Conservation (phyloP, 441 rosid species). For the Adansonia rubrostipa region DNA sequence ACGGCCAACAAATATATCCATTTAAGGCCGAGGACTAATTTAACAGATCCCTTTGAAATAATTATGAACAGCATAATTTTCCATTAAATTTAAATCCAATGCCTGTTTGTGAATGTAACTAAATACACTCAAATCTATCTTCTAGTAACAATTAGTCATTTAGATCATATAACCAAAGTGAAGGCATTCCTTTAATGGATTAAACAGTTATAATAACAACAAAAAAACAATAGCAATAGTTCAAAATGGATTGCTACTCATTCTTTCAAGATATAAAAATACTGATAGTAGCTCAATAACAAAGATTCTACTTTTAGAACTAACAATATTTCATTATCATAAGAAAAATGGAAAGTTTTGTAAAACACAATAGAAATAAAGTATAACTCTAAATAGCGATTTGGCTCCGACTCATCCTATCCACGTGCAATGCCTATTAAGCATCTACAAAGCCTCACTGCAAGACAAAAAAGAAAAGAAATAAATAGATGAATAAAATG, state of each 20-base stretch:
- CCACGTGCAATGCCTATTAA: neutral
- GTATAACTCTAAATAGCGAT: conserved; percentile 4
- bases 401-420: neutral
- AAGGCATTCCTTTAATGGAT: neutral
- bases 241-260: neutral
- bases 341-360: neutral
- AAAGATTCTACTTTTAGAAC: neutral
- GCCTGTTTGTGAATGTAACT: no score
- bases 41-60: no score
- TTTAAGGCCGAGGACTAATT: no score
- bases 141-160: neutral
- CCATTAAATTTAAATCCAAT: no score
- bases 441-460: conserved; percentile 3
- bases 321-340: neutral
- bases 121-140: neutral
- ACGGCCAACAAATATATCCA: no score
- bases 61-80: no score
- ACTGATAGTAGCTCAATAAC: neutral
- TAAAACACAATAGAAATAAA: neutral
- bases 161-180: neutral
- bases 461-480: neutral
- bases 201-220: neutral
- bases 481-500: neutral
- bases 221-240: neutral
- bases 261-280: neutral